Base-by-base conservation (phyloP, 2,329 filamentous ascomycete genomes). In the Bisporella sp. region DNA sequence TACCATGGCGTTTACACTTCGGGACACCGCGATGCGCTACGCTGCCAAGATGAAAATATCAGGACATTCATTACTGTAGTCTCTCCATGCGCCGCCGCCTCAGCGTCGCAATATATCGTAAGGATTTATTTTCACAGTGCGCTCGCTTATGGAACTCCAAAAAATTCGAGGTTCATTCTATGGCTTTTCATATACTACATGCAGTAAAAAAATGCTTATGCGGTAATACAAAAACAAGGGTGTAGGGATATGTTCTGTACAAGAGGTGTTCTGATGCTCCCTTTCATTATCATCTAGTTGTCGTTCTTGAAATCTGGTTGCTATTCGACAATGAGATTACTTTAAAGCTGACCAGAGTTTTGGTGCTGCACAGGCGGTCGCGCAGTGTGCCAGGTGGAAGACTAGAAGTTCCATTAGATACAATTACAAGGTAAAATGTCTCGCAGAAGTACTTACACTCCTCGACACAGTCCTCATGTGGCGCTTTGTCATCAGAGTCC, bases 331-430 rank as follows among this genome's bases (percentile, higher is more conserved):
- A 21, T 21, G 21, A 21, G 21, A 21, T 80, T 95, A 97, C 81
- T 92, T 95, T 70, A 97, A 87, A 73, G 84, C 76, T 59, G 84
- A 81, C 82, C 89, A 99, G 66, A 99, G 86, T 84, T 96, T 96
- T 66, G 92, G 91, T 49, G 93, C 93, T 57, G 93, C 92, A 71
- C 93, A 99, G 69, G 85, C 77, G 65, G 82, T 88, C 58, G 92
- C 89, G 77, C 93, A 99, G 80, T 97, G 93, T 64, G 88, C 85
- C 64, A 99, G 88, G 75, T 99, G 92, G 87, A 99, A 99, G 79
- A 96, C 92, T 96, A 63, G n/a, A 31, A 9, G 21, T 3, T 21
- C 21, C 21, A 21, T 21, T 21, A 21, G 21, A 21, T 21, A 21
- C 21, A 21, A 21, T 21, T 21, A 21, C 21, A 21, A 21, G 2